Conservation (phyloP, 2,329 filamentous ascomycete genomes). For the Fusarium albidum region DNA sequence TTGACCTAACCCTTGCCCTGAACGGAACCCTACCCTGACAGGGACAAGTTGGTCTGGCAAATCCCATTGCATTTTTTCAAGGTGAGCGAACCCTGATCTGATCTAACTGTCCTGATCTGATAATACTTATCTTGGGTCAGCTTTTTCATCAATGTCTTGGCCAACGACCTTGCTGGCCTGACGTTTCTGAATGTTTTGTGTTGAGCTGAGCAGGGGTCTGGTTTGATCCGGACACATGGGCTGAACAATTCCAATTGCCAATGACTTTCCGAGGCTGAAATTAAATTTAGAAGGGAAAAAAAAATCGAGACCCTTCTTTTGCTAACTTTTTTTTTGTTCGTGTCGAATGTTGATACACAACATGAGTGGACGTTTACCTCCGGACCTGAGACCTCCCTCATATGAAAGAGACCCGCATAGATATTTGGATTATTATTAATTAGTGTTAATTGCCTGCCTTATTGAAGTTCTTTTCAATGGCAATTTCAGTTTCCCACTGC, state of each 20-base stretch:
- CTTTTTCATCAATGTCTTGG: neutral
- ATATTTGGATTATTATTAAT: no score
- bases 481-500: neutral
- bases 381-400: neutral
- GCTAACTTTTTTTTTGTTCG: conserved; percentile 22
- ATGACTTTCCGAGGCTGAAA: conserved; percentile 20
- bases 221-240: conserved; percentile 11
- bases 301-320: conserved; percentile 28
- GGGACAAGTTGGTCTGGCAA: conserved; percentile 13
- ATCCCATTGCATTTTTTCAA: conserved; percentile 4
- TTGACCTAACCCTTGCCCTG: conserved; percentile 27
- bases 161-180: conserved; percentile 5
- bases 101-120: conserved; percentile 30
- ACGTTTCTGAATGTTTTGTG: conserved; percentile 19
- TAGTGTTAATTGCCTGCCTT: neutral
- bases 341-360: conserved; percentile 9
- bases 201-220: conserved; percentile 11
- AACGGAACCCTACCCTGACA: conserved; percentile 30
- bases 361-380: neutral
- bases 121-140: conserved; percentile 23
- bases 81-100: conserved; percentile 28
- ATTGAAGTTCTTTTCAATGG: neutral
- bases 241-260: conserved; percentile 28
- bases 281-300: conserved; percentile 3
- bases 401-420: neutral